Percentiles rank a stretch among this genome's conserved stretches.
These are phyloP conservation scores for Fragaria ananassa DNA, from an alignment of 306 rosid genomes.

Conservation along the genomic window DNA sequence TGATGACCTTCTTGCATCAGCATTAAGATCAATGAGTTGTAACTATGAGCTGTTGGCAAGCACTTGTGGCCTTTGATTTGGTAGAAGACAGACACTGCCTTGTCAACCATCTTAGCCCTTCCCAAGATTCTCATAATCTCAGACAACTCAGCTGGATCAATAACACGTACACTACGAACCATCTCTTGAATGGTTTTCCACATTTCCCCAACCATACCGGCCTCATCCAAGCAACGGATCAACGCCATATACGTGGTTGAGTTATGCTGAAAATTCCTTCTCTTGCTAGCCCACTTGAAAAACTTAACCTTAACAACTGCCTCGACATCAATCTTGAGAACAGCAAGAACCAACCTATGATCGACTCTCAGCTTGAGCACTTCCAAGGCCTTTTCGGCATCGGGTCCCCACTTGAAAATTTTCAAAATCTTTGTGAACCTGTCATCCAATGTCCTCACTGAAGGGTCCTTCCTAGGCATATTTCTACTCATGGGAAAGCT, in stretches of 20 bases:
- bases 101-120: constrained; percentile 79
- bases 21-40: constrained; percentile 75
- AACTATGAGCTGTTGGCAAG: constrained; percentile 53
- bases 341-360: constrained; percentile 70
- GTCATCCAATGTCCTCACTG: constrained; percentile 67
- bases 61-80: constrained; percentile 79
- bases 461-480: constrained; percentile 42
- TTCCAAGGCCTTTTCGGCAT: constrained; percentile 92
- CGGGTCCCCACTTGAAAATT: constrained; percentile 93
- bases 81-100: constrained; percentile 70
- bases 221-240: constrained; percentile 66
- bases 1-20: constrained; percentile 83
- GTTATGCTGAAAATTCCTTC: constrained; percentile 66
- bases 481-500: constrained; percentile 31
- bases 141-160: constrained; percentile 61
- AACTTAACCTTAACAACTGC: constrained; percentile 67
- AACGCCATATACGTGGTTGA: constrained; percentile 65
- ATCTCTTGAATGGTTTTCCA: constrained; percentile 83
- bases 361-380: constrained; percentile 78
- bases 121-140: constrained; percentile 71
- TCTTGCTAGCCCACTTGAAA: constrained; percentile 88
- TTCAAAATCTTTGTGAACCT: constrained; percentile 85
- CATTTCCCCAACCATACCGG: constrained; percentile 57
- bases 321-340: constrained; percentile 77
- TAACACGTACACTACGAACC: constrained; percentile 50